Evolutionary conservation across 1,284 basidiomycete species (phyloP).

Genomic region (Inonotus obliquus): DNA sequence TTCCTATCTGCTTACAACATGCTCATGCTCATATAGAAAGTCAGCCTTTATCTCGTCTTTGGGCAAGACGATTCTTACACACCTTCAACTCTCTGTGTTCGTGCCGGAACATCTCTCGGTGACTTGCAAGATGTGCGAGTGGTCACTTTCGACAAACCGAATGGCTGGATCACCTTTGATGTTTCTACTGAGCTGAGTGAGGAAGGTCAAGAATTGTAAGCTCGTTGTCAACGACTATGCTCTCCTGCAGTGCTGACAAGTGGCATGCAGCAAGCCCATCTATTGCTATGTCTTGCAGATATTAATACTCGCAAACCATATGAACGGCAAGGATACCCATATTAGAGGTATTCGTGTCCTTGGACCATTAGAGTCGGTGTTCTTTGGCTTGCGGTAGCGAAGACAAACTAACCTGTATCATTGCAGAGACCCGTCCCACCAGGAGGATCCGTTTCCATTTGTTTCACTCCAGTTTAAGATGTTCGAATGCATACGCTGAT

Average conservation of each 20-base stretch:
- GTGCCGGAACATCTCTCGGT: slow-evolving; percentile 87
- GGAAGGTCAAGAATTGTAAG: slow-evolving; percentile 69
- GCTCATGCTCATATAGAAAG: slow-evolving; percentile 54
- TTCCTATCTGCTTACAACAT: background rate
- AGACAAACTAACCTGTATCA: background rate
- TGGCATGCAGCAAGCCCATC: slow-evolving; percentile 65
- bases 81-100: slow-evolving; percentile 84
- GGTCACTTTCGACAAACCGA: slow-evolving; percentile 83
- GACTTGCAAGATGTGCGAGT: slow-evolving; percentile 92
- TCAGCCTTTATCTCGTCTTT: slow-evolving; percentile 87
- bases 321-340: slow-evolving; percentile 99
- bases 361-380: slow-evolving; percentile 70
- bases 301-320: slow-evolving; percentile 89
- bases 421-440: slow-evolving; percentile 40
- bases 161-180: slow-evolving; percentile 93
- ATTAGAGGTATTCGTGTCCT: slow-evolving; percentile 85
- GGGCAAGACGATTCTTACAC: slow-evolving; percentile 95
- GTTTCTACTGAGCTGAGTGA: slow-evolving; percentile 76
- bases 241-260: background rate
- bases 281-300: slow-evolving; percentile 89
- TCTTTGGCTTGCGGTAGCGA: background rate
- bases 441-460: slow-evolving; percentile 69
- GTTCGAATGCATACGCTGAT: slow-evolving; percentile 72
- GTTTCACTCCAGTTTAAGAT: slow-evolving; percentile 61
- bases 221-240: background rate